Percentiles rank a stretch among this genome's conserved stretches.
phyloP scores from a whole-genome alignment of 2,329 filamentous ascomycete genomes.

The Byssochlamys sp. region DNA sequence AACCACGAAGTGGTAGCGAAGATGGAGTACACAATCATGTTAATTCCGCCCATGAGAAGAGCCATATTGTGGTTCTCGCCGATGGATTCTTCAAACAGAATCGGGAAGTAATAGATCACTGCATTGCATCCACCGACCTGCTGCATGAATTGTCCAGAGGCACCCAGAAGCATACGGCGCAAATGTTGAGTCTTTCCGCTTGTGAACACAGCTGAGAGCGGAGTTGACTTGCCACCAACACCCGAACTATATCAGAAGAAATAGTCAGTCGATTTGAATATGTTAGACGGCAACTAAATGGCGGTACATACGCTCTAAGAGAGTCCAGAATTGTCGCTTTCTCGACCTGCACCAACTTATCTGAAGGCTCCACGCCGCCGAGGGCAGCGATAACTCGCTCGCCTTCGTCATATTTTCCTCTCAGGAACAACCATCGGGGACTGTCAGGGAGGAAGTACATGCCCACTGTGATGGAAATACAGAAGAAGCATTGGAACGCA shows the following conservation, averaged over 20 bases:
- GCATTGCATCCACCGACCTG: conserved; percentile 44
- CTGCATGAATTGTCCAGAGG: conserved; percentile 36
- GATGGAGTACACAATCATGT: conserved; percentile 39
- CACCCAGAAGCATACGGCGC: conserved; percentile 32
- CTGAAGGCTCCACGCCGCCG: conserved; percentile 35
- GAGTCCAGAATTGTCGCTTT: conserved; percentile 54
- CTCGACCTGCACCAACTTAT: conserved; percentile 45
- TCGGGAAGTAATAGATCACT: conserved; percentile 41
- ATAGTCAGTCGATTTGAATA: background rate
- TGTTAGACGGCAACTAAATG: conserved; percentile 28
- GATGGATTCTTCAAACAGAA: conserved; percentile 40
- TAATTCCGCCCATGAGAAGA: conserved; percentile 44
- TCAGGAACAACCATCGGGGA: conserved; percentile 28
- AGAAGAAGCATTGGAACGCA: conserved; percentile 39
- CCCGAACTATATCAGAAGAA: conserved; percentile 40
- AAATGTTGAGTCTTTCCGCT: conserved; percentile 32
- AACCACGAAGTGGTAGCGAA: conserved; percentile 39
- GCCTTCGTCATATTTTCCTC: conserved; percentile 33
- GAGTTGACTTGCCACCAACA: conserved; percentile 40
- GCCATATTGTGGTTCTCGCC: conserved; percentile 34
- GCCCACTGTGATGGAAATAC: conserved; percentile 23
- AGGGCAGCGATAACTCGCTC: conserved; percentile 39
- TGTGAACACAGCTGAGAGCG: conserved; percentile 41
- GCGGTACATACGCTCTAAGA: conserved; percentile 43
- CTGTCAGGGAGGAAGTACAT: conserved; percentile 32